A percentile compares a stretch with the other conserved stretches of the same genome.
Conservation (phyloP, 345 rosid species). For the Cardamine resedifolia region DNA sequence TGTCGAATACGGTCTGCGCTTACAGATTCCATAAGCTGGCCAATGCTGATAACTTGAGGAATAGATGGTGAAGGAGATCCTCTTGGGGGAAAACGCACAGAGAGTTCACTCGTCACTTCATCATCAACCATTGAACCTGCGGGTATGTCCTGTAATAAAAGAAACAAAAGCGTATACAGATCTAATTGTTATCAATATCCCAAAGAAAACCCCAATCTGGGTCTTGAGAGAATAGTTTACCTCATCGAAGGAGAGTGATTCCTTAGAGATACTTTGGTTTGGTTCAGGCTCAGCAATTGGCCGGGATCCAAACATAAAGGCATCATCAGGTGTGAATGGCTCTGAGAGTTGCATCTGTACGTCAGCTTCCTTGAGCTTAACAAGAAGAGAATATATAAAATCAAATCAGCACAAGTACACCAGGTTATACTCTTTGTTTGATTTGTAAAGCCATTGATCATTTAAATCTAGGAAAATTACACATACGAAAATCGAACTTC, state of each 20-base stretch:
- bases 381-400: slow-evolving; percentile 34
- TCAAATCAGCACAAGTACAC: slow-evolving; percentile 14
- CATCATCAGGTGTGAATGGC: slow-evolving; percentile 86
- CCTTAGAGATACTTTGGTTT: slow-evolving; percentile 58
- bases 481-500: not conserved
- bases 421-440: not conserved
- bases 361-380: slow-evolving; percentile 62
- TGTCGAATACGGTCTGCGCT: not conserved
- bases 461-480: not conserved
- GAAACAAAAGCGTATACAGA: slow-evolving; percentile 1
- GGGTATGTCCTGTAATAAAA: slow-evolving; percentile 57
- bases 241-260: slow-evolving; percentile 84
- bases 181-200: not conserved
- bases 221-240: slow-evolving; percentile 40
- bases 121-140: slow-evolving; percentile 55
- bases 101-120: slow-evolving; percentile 73
- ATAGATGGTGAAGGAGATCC: slow-evolving; percentile 62
- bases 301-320: slow-evolving; percentile 64
- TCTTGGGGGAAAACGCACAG: slow-evolving; percentile 62
- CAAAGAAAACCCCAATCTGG: not conserved
- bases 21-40: slow-evolving; percentile 93
- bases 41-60: slow-evolving; percentile 76
- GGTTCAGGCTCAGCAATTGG: slow-evolving; percentile 47
- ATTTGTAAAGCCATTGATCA: not conserved
- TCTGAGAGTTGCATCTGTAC: slow-evolving; percentile 66